These are phyloP conservation scores for Zea luxurians DNA, from an alignment of 176 grass and related monocot species.

Conservation along the genomic window DNA sequence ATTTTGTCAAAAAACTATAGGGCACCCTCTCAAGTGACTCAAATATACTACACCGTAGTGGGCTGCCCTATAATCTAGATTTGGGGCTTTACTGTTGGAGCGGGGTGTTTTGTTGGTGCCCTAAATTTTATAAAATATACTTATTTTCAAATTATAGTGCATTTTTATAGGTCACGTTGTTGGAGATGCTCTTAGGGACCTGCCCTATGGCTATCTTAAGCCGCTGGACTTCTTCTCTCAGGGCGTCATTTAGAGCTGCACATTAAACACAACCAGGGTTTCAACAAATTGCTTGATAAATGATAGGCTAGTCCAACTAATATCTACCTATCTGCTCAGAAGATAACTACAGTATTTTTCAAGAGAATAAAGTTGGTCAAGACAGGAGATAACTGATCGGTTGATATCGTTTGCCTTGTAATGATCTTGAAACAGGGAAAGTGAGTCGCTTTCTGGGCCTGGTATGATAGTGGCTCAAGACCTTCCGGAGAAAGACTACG, in stretches of 20 bases:
- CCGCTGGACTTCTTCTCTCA: constrained; percentile 83
- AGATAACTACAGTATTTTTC: background rate
- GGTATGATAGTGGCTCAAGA: constrained; percentile 9
- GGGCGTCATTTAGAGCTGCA: constrained; percentile 74
- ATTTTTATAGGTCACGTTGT: too few relatives aligned
- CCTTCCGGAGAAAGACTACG: constrained; percentile 38
- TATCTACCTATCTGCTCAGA: background rate
- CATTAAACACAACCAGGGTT: background rate
- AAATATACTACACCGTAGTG: too few relatives aligned
- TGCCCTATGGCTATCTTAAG: constrained; percentile 75
- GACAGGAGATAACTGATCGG: background rate
- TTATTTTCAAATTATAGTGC: too few relatives aligned
- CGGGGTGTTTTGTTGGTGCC: too few relatives aligned
- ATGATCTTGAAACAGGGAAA: constrained; percentile 8
- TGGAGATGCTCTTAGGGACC: too few relatives aligned
- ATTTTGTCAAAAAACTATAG: too few relatives aligned
- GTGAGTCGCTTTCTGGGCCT: background rate
- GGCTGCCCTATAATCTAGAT: too few relatives aligned
- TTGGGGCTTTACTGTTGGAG: too few relatives aligned
- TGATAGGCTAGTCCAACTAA: background rate
- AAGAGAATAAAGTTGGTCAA: background rate
- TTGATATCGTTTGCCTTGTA: background rate
- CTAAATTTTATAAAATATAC: too few relatives aligned
- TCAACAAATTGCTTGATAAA: background rate
- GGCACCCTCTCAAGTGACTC: too few relatives aligned